Conservation (phyloP, 345 rosid species). For the Nasturtium officinale region DNA sequence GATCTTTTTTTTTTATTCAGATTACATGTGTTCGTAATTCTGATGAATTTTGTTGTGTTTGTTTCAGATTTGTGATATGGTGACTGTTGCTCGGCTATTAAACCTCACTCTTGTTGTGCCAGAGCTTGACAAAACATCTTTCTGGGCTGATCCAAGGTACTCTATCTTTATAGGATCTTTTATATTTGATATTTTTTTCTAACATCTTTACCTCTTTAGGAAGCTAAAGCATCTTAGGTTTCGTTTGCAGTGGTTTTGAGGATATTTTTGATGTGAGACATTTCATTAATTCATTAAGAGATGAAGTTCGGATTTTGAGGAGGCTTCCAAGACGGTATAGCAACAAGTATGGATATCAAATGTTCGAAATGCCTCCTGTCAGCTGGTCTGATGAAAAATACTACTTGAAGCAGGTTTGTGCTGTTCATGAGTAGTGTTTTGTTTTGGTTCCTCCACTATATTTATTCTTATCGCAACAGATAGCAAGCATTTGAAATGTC, state of each 20-base stretch:
- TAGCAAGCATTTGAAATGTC: not conserved
- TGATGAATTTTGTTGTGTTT: constrained; percentile 25
- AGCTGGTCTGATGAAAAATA: constrained; percentile 97
- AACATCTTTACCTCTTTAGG: not conserved
- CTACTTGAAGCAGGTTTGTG: constrained; percentile 80
- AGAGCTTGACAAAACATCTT: constrained; percentile 93
- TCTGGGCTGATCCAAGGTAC: constrained; percentile 98
- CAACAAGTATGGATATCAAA: constrained; percentile 61
- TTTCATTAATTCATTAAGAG: constrained; percentile 92
- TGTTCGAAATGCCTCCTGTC: constrained; percentile 80
- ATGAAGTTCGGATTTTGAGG: constrained; percentile 79
- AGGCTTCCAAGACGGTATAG: constrained; percentile 78
- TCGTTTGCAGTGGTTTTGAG: constrained; percentile 80
- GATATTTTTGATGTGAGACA: constrained; percentile 90
- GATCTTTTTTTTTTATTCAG: constrained; percentile 17
- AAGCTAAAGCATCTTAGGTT: constrained; percentile 28
- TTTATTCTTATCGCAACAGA: not conserved
- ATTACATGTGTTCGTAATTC: constrained; percentile 21
- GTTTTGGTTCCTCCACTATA: not conserved
- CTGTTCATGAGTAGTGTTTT: not conserved
- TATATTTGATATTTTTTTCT: not conserved
- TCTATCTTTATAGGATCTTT: constrained; percentile 32
- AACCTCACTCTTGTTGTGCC: constrained; percentile 96
- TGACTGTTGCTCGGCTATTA: constrained; percentile 78
- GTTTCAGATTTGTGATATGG: constrained; percentile 91